Percentiles rank a stretch among this genome's conserved stretches.
These are phyloP conservation scores for Nannochloropsis granulata DNA, from an alignment of 108 stramenopile species.

Conservation along the genomic window DNA sequence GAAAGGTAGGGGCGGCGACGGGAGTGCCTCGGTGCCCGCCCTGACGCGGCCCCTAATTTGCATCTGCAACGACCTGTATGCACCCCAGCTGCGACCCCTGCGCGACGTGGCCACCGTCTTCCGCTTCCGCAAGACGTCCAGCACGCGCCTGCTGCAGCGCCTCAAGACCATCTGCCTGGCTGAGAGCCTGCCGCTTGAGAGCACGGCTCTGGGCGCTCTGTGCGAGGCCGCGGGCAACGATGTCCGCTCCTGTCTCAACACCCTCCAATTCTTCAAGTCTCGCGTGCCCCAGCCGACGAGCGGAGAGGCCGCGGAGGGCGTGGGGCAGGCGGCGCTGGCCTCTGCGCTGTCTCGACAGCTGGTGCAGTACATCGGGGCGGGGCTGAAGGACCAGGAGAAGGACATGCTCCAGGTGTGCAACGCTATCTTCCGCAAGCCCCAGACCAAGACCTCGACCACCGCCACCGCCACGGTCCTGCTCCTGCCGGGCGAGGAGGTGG, in stretches of 20 bases:
- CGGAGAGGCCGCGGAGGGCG: not conserved
- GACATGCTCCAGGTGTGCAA: not conserved
- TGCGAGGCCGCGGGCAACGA: slow-evolving; percentile 57
- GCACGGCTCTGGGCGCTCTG: slow-evolving; percentile 48
- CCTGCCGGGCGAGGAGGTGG: not conserved
- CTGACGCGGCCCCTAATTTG: slow-evolving; percentile 81
- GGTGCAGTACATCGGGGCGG: not conserved
- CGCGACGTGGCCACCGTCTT: slow-evolving; percentile 67
- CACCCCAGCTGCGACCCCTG: slow-evolving; percentile 73
- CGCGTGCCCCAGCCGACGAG: not conserved
- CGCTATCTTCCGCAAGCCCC: not conserved
- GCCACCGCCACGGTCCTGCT: not conserved
- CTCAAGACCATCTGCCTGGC: slow-evolving; percentile 53
- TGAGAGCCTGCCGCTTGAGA: slow-evolving; percentile 36
- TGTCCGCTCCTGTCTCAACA: slow-evolving; percentile 73
- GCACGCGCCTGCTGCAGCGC: slow-evolving; percentile 53
- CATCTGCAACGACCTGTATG: slow-evolving; percentile 94
- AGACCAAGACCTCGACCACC: not conserved
- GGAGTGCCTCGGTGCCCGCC: slow-evolving; percentile 9
- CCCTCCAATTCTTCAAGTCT: slow-evolving; percentile 59
- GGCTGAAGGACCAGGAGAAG: not conserved
- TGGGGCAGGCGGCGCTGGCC: not conserved
- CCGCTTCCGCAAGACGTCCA: slow-evolving; percentile 49
- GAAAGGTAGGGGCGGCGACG: not conserved
- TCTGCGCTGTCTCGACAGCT: not conserved